phyloP scores from a whole-genome alignment of 805 yeast genomes.

The Myxozyma vanderwaltii region DNA sequence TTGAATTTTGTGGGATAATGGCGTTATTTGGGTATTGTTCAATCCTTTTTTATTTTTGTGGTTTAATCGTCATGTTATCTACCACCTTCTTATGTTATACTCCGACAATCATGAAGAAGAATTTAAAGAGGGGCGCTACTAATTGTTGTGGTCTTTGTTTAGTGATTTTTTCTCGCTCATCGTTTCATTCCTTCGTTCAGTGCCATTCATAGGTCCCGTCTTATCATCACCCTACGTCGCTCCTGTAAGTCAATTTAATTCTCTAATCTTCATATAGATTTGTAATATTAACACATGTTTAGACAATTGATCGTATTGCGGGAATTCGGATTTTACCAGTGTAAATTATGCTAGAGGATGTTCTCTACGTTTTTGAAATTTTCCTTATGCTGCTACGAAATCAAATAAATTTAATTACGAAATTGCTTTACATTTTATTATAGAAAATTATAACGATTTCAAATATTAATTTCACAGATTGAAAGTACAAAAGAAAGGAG shows the following conservation, averaged over 20 bases:
- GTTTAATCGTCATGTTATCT: neutral
- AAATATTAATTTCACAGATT: too few relatives aligned
- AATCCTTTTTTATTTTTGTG: neutral
- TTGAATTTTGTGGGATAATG: slow-evolving; percentile 87
- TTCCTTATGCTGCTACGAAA: neutral
- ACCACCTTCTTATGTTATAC: too few relatives aligned
- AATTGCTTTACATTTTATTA: too few relatives aligned
- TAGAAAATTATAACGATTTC: neutral
- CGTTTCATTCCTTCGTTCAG: slow-evolving; percentile 78
- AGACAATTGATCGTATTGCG: slow-evolving; percentile 58
- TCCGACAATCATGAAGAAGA: too few relatives aligned
- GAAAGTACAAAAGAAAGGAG: too few relatives aligned
- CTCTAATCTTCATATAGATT: neutral
- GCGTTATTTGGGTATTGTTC: slow-evolving; percentile 65
- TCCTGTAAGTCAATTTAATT: slow-evolving; percentile 51
- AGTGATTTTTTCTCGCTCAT: slow-evolving; percentile 85
- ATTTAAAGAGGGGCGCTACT: neutral
- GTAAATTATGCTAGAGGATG: slow-evolving; percentile 36
- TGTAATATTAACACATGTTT: neutral
- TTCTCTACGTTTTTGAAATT: neutral
- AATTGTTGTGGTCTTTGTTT: neutral
- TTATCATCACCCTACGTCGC: slow-evolving; percentile 80
- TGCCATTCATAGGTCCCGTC: slow-evolving; percentile 85
- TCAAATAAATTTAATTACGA: neutral
- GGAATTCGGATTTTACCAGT: slow-evolving; percentile 71